phyloP scores from a whole-genome alignment of 2,329 filamentous ascomycete species.

The Gliomastix tumulicola region DNA sequence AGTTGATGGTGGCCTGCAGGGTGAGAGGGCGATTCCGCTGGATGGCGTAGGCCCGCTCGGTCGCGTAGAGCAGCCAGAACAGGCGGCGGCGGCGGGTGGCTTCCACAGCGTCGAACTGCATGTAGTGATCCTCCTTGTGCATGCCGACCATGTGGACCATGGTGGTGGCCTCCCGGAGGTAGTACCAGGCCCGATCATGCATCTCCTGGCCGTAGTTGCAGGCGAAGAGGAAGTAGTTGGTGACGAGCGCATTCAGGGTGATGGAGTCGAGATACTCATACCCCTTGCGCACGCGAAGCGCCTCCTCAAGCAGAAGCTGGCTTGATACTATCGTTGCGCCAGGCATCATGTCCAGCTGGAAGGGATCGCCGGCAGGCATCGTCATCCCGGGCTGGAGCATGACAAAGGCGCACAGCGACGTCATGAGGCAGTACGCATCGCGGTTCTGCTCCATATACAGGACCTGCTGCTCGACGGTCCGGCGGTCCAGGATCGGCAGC shows the following conservation, averaged over 20 bases:
- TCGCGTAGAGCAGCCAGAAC: constrained; percentile 67
- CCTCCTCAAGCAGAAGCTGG: constrained; percentile 61
- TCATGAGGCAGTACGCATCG: constrained; percentile 58
- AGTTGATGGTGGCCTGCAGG: constrained; percentile 60
- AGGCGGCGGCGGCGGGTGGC: constrained; percentile 57
- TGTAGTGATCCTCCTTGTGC: constrained; percentile 57
- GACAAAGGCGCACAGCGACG: constrained; percentile 60
- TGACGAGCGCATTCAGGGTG: constrained; percentile 53
- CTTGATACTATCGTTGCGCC: constrained; percentile 57
- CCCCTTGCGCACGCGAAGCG: constrained; percentile 55
- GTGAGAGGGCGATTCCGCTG: constrained; percentile 64
- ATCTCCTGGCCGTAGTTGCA: constrained; percentile 65
- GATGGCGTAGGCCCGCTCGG: constrained; percentile 67
- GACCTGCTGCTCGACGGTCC: constrained; percentile 49
- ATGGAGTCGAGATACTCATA: constrained; percentile 53
- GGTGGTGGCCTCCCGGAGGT: constrained; percentile 70
- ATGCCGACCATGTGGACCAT: constrained; percentile 55
- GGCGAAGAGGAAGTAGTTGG: constrained; percentile 74
- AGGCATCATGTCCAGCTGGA: constrained; percentile 47
- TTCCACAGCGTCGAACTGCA: constrained; percentile 51
- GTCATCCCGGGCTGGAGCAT: constrained; percentile 63
- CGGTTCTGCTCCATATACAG: constrained; percentile 54
- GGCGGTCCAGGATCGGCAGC: constrained; percentile 55
- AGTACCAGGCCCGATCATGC: constrained; percentile 73
- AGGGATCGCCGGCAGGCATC: constrained; percentile 49